Evolutionary conservation across 2,329 filamentous ascomycete species (phyloP).

Genomic region (Pyricularia sp.): DNA sequence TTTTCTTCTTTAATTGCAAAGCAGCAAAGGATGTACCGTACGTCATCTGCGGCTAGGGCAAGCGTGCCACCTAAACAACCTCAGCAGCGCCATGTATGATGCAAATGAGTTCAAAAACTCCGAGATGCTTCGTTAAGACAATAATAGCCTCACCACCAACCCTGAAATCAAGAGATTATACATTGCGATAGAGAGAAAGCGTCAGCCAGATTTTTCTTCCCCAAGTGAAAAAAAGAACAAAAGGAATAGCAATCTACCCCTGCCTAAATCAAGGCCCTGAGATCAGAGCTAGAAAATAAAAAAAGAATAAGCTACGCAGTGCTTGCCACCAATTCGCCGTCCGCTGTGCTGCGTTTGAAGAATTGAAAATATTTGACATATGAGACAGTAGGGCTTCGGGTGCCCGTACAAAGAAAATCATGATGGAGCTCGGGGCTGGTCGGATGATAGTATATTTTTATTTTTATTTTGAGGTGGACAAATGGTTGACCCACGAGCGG

Average conservation of each 20-base stretch:
- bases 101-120: background rate
- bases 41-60: background rate
- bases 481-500: background rate
- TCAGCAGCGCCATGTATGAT: background rate
- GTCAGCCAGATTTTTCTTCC: slow-evolving; percentile 1
- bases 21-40: background rate
- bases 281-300: slow-evolving; percentile 5
- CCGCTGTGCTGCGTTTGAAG: background rate
- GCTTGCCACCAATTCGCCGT: background rate
- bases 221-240: background rate
- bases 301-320: background rate
- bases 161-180: slow-evolving; percentile 19
- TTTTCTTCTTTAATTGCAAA: background rate
- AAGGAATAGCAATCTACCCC: background rate
- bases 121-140: background rate
- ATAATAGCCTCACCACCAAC: background rate
- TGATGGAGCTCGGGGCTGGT: background rate
- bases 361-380: background rate
- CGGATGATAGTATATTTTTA: background rate
- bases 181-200: slow-evolving; percentile 21
- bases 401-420: background rate
- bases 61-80: background rate
- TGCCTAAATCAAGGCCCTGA: slow-evolving; percentile 8
- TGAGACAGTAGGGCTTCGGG: background rate
- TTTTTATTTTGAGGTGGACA: background rate